These are phyloP conservation scores for Talaromyces sp. DNA, from an alignment of 2,329 filamentous ascomycete genomes.

Conservation along the genomic window DNA sequence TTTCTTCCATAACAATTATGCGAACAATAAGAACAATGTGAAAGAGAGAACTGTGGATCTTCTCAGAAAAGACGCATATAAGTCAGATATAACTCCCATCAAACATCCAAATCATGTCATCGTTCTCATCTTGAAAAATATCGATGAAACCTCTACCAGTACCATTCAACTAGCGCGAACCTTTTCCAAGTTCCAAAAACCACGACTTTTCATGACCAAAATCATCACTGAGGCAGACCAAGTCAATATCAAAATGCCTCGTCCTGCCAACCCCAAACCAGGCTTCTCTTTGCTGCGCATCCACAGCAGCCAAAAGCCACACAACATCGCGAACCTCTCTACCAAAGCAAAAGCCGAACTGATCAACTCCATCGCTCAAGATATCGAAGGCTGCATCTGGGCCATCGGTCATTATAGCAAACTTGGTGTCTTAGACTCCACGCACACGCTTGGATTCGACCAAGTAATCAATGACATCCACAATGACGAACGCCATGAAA, in stretches of 20 bases:
- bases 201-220: neutral
- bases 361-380: slow-evolving; percentile 14
- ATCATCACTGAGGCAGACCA: neutral
- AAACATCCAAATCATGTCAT: neutral
- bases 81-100: neutral
- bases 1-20: neutral
- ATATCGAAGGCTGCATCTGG: slow-evolving; percentile 15
- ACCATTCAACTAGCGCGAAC: neutral
- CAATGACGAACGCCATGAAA: neutral
- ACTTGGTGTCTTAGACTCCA: slow-evolving; percentile 8
- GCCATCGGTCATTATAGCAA: slow-evolving; percentile 12
- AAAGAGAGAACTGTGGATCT: neutral
- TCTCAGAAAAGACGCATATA: neutral
- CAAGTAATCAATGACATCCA: slow-evolving; percentile 14
- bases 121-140: neutral
- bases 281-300: slow-evolving; percentile 17
- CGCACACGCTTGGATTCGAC: slow-evolving; percentile 14
- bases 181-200: too few species aligned
- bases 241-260: slow-evolving; percentile 13
- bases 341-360: slow-evolving; percentile 9
- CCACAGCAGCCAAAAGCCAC: slow-evolving; percentile 14
- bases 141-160: neutral
- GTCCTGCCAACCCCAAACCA: slow-evolving; percentile 13
- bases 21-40: neutral
- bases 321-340: slow-evolving; percentile 10